phyloP scores from a whole-genome alignment of 768 basidiomycete species.

The Kwoniella mangroviensis region DNA sequence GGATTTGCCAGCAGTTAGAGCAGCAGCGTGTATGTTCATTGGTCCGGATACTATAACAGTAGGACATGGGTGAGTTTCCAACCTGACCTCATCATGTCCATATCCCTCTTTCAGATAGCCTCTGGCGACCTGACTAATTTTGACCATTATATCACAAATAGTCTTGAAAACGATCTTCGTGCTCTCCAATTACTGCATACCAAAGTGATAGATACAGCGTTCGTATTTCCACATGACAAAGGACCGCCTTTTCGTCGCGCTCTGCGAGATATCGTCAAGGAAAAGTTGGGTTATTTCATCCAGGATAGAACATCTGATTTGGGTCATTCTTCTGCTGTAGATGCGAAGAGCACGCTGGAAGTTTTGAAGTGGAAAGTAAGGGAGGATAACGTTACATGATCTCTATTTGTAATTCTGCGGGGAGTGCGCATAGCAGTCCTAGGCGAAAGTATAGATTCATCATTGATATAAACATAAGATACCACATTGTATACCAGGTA shows the following conservation, averaged over 20 bases:
- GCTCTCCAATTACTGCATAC: conserved; percentile 84
- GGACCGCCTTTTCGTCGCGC: conserved; percentile 79
- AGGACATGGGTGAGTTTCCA: conserved; percentile 62
- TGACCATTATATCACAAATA: conserved; percentile 61
- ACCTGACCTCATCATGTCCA: too few relatives aligned
- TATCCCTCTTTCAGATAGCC: too few relatives aligned
- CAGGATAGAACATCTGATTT: conserved; percentile 74
- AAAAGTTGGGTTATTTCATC: conserved; percentile 78
- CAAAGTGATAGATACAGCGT: conserved; percentile 81
- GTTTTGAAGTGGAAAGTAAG: conserved; percentile 81
- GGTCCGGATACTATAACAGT: conserved; percentile 82
- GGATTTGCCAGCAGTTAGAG: conserved; percentile 70
- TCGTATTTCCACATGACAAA: conserved; percentile 81
- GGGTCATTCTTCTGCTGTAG: conserved; percentile 90
- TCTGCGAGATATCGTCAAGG: conserved; percentile 81
- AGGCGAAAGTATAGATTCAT: too few relatives aligned
- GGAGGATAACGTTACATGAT: conserved; percentile 59
- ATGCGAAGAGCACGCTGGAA: conserved; percentile 85
- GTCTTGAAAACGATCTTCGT: conserved; percentile 90
- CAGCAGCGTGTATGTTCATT: conserved; percentile 72
- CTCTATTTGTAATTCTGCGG: too few relatives aligned
- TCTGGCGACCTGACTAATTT: too few relatives aligned
- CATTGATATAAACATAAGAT: background rate
- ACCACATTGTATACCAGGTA: too few relatives aligned
- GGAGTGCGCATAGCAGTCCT: too few relatives aligned